Evolutionary conservation across 2,329 filamentous ascomycete genomes (phyloP).

Genomic region (Chaetomium sp.): DNA sequence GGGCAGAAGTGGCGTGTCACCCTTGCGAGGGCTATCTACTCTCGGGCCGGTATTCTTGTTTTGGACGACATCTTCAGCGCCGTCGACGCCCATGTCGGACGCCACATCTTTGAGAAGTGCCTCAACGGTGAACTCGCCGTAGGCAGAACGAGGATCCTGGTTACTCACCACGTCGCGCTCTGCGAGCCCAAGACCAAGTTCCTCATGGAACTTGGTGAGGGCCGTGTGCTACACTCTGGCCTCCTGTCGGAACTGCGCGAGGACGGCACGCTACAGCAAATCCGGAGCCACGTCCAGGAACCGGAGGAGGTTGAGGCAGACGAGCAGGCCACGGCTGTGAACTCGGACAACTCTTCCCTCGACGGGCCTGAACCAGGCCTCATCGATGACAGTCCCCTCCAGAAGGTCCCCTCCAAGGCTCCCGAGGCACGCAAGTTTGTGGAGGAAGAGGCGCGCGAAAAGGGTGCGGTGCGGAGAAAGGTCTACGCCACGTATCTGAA

Average conservation of each 20-base stretch:
- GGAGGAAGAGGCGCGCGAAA: conserved; percentile 67
- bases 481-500: conserved; percentile 64
- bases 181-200: conserved; percentile 67
- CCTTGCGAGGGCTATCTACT: conserved; percentile 74
- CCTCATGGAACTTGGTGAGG: conserved; percentile 65
- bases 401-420: conserved; percentile 44
- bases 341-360: conserved; percentile 45
- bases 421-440: conserved; percentile 60
- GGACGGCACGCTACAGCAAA: conserved; percentile 49
- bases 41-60: conserved; percentile 66
- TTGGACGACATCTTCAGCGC: conserved; percentile 82
- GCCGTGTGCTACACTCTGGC: conserved; percentile 57
- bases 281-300: conserved; percentile 50
- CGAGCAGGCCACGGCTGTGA: conserved; percentile 46
- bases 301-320: conserved; percentile 42
- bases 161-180: conserved; percentile 72
- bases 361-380: conserved; percentile 36
- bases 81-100: conserved; percentile 73
- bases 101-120: conserved; percentile 71
- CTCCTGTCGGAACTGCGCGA: conserved; percentile 57
- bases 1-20: conserved; percentile 80
- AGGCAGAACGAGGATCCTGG: conserved; percentile 67
- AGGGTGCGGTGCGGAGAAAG: conserved; percentile 58
- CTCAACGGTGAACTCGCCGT: conserved; percentile 63
- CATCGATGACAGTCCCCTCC: conserved; percentile 35